Evolutionary conservation across 805 yeast genomes (phyloP), one percentile per base, ranked within the genome.

Genomic region (Saccharomycopsis javanensis): DNA sequence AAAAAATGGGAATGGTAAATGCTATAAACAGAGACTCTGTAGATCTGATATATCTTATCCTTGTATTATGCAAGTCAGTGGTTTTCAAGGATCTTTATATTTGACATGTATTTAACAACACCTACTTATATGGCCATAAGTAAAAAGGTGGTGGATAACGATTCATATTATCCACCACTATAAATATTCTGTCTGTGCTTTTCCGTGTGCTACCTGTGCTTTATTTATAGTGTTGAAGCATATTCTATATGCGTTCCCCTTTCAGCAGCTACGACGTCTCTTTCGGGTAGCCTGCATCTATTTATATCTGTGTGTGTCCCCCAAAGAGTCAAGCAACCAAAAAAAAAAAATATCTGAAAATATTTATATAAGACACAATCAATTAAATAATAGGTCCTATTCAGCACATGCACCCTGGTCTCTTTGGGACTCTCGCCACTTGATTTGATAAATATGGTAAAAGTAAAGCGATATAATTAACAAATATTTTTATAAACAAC

Each of bases 281-380:
- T 42, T 42, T 42, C 48, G 28, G 48, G 48, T 7, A 42, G 48
- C 28, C 48, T n/a, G 48, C 48, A 28, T 42, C 48, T 23, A 28
- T 42, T 20, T 42, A 8, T 42, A 42, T 42, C 48, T 42, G 28
- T 20, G 28, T 4, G 28, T 4, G n/a, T 42, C n/a, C 48, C 48
- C 48, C 23, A 42, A 42, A 42, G 48, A 42, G 48, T 42, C 48
- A 42, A 20, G 48, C 48, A 42, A 20, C 48, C 48, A 42, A 20
- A 16, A 20, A 20, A 42, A 18, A n/a, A 42, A 4, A 20, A 35
- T n/a, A 20, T 35, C 18, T n/a, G 20, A n/a, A 35, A 35, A 20
- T n/a, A 35, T n/a, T n/a, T n/a, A n/a, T n/a, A n/a, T n/a, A n/a
- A n/a, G n/a, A n/a, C n/a, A n/a, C n/a, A n/a, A n/a, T n/a, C n/a